Base-by-base conservation (phyloP, 176 grass and related monocot species). In the Oryza longistaminata region DNA sequence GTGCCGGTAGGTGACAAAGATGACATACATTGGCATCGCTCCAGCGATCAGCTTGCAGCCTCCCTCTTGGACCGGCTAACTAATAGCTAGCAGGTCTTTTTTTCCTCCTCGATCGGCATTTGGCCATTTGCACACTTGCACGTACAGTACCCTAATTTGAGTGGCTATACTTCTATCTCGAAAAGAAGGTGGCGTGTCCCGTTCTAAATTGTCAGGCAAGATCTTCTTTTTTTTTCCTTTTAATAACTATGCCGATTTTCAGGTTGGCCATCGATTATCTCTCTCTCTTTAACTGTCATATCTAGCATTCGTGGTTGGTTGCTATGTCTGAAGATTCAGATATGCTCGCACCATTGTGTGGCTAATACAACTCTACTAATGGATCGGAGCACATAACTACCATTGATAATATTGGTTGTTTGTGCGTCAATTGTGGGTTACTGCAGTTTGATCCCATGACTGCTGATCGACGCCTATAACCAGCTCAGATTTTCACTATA, bases 51-150 rank as follows among this genome's bases (percentile, higher is more conserved):
- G 39, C 49, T 6, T 81, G 75, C 45, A 84, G 61, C 81, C 81
- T 79, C 71, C 26, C 61, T 5, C 61, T 60, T 81, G 82, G 70
- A 89, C 87, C 82, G 62, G 62, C 70, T 75, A 75, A 25, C 69
- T 4, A 74, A 26, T 60, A 17, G 26, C 19, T 60, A 17, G 26
- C 19, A 50, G 69, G 33, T 55, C 49, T 19, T 16, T 43, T 10
- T 43, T 14, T 27, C 35, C 66, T 61, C 65, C 25, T 40, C 68
- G 29, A 31, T 31, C 29, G 9, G 16, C 49, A 35, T 58, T 25
- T 61, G 42, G 42, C 42, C 42, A 43, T 43, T 43, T 43, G 42
- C 42, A 43, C 42, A 43, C 9, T 43, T 43, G 13, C 13, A 7
- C 14, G 49, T 35, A 35, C 35, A 37, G 52, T 81, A 58, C 19